Base-by-base conservation (phyloP, 345 rosid species). In the Rubroshorea leprosula region DNA sequence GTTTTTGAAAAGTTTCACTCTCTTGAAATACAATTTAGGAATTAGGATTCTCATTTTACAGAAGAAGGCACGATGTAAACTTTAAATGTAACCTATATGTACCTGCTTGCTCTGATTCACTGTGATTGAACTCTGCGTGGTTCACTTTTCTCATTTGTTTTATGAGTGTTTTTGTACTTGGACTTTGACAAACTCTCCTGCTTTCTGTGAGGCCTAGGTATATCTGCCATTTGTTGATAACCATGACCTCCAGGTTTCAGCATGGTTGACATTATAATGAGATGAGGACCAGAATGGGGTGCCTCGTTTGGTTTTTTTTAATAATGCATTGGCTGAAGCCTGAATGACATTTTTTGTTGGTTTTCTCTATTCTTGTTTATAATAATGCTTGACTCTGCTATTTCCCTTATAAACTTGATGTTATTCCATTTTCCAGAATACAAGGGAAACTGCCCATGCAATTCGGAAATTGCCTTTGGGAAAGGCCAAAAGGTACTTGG, bases 401-500 rank as follows among this genome's bases (percentile, higher is more conserved):
- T 27, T 8, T 27, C 31, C 31, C 31, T 27, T 27, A 3, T 27
- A 27, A 27, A 27, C 31, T 27, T 27, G 31, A n/a, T 52, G 24
- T 52, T 45, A 13, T 20, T 12, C 6, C 9, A n/a, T 49, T 35
- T 22, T 19, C 21, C 76, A 86, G 89, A 87, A 84, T 65, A 84
- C 95, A 8, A 76, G 89, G 41, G 95, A 87, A 64, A 78, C 95
- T 45, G 89, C 87, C 13, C 70, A 65, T 64, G 72, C 91, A 53
- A 70, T 87, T 56, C 60, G 85, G 49, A 84, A 80, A 78, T 46
- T 84, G 74, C 64, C 84, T 15, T 75, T 87, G 75, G 51, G 27
- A 46, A 87, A 87, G 76, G 90, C 88, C 6, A 87, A 87, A 65
- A 73, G 81, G 61, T 82, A 87, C 76, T 60, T 84, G 72, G 91